Base-by-base conservation (phyloP, 208 protist genomes). In the Wallacemonas sp. region DNA sequence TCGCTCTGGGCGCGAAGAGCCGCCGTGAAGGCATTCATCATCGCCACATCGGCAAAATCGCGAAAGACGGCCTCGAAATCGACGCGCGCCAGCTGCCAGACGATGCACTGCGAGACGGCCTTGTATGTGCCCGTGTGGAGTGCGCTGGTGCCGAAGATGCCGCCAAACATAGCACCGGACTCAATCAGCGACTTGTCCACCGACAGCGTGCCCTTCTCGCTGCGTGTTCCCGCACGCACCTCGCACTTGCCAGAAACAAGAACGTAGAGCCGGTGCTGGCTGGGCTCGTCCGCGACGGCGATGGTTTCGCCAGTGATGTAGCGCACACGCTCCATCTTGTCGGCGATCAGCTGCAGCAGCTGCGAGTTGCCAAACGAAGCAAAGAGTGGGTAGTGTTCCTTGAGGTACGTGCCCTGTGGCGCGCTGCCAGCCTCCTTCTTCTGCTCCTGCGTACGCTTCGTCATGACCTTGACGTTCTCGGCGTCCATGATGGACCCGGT, bases 241-340 rank as follows among this genome's bases (percentile, higher is more conserved):
- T 87, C 78, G 54, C 84, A 92, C 65, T 85, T 90, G 52, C 91
- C 91, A 1, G 86, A 85, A 33, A 92, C 80, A 41, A 94, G 79
- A 63, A 96, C 86, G 76, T 90, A 87, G 66, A 94, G 70, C 6
- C 69, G 44, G 16, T 75, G 49, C 63, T 96, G 91, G 26, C 63
- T 70, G 3, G 64, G 77, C 55, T 83, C 74, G 1, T 81, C 85
- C 16, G 68, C 68, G n/a, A 61, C 65, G 2, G 69, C 86, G 55
- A 96, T 90, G 38, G 83, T 58, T 33, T 89, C 78, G 23, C 87
- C 88, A 1, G 78, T 47, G 32, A 74, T 12, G 62, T 78, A 90
- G 39, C 86, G 86, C 26, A 79, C 52, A 17, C 81, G 65, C 44
- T 55, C 30, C 83, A 94, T 92, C 29, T 48, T 68, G 54, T 82